These are phyloP conservation scores for Mikania micrantha DNA, from an alignment of 129 eudicot genomes.

Conservation along the genomic window DNA sequence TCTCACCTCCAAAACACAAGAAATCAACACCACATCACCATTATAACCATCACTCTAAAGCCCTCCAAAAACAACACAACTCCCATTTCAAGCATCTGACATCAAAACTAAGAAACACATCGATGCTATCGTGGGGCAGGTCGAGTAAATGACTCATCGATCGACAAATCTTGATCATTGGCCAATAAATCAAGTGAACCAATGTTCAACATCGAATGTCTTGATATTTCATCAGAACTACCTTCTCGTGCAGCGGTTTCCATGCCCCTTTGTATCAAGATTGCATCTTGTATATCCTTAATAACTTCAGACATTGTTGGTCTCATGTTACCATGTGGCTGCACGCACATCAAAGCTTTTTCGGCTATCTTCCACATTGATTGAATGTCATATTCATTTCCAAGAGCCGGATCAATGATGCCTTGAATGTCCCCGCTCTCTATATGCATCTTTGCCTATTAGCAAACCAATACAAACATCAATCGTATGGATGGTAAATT, in stretches of 20 bases:
- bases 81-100: background rate
- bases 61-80: constrained; percentile 9
- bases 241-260: constrained; percentile 51
- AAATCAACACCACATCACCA: constrained; percentile 13
- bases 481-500: background rate
- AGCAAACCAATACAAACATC: constrained; percentile 7
- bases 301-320: constrained; percentile 91
- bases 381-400: constrained; percentile 74
- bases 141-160: constrained; percentile 70
- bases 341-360: constrained; percentile 89
- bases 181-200: constrained; percentile 64
- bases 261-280: constrained; percentile 63
- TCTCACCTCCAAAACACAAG: constrained; percentile 16
- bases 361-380: constrained; percentile 99
- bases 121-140: constrained; percentile 70
- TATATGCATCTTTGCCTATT: constrained; percentile 82
- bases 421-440: constrained; percentile 97
- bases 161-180: constrained; percentile 60
- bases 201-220: constrained; percentile 46
- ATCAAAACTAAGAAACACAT: background rate
- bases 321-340: constrained; percentile 80
- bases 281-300: constrained; percentile 92
- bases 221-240: constrained; percentile 68
- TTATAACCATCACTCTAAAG: constrained; percentile 1
- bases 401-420: constrained; percentile 73